phyloP scores from a whole-genome alignment of 164 flowering plant species.

The Piper longum region DNA sequence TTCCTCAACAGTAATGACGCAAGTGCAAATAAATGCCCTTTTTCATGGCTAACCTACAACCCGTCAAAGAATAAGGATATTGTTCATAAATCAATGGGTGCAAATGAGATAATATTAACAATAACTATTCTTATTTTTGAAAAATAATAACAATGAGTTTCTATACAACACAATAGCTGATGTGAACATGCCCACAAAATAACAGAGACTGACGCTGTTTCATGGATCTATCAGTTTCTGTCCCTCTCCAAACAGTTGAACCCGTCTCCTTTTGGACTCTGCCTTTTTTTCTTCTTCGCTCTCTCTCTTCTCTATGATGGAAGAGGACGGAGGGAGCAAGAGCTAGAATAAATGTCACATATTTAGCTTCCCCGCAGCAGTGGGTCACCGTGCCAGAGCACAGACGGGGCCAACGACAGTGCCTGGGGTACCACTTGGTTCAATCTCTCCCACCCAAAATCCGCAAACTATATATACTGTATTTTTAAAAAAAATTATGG shows the following conservation, averaged over 20 bases:
- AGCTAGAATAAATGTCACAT: background rate
- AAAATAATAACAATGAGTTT: background rate
- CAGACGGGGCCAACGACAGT: background rate
- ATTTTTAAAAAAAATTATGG: too few species aligned
- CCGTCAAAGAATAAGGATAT: too few species aligned
- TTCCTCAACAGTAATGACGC: too few species aligned
- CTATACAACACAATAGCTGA: background rate
- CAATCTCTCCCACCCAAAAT: constrained; percentile 16
- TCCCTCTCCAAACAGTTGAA: background rate
- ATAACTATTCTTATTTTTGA: background rate
- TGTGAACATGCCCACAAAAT: background rate
- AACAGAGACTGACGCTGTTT: background rate
- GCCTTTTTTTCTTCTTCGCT: constrained; percentile 6
- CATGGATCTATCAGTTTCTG: background rate
- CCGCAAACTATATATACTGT: constrained; percentile 1
- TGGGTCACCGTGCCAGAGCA: background rate
- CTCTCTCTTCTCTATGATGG: constrained; percentile 1
- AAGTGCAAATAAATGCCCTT: too few species aligned
- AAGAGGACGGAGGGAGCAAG: constrained; percentile 5
- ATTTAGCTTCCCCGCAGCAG: constrained; percentile 1
- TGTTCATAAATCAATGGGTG: background rate
- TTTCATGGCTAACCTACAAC: too few species aligned
- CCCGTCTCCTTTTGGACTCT: constrained; percentile 7
- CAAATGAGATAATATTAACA: too few species aligned
- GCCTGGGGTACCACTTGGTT: constrained; percentile 9